These are phyloP conservation scores for Trichoderma arundinaceum DNA, from an alignment of 2,329 filamentous ascomycete genomes.

Conservation along the genomic window DNA sequence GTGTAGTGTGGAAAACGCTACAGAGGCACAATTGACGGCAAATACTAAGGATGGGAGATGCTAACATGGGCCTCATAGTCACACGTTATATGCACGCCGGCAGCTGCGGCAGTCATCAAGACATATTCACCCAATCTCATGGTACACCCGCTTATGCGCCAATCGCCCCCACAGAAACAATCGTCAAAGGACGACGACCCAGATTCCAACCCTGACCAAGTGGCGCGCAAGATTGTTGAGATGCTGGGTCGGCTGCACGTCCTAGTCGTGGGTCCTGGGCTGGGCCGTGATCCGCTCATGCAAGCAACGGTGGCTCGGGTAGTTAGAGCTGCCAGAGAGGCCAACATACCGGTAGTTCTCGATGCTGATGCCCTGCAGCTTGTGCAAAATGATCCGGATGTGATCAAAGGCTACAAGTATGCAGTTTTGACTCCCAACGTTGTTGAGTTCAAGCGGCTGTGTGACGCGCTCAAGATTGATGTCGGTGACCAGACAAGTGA, in stretches of 20 bases:
- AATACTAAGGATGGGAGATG: neutral
- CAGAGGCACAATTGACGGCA: too few relatives aligned
- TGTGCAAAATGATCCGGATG: slow-evolving; percentile 73
- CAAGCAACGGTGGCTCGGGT: slow-evolving; percentile 82
- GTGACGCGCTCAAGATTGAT: slow-evolving; percentile 74
- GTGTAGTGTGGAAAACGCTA: neutral
- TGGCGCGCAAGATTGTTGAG: slow-evolving; percentile 72
- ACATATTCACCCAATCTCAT: slow-evolving; percentile 97
- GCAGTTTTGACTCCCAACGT: slow-evolving; percentile 95
- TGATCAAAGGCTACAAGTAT: slow-evolving; percentile 79
- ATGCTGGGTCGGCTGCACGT: slow-evolving; percentile 90
- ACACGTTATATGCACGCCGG: slow-evolving; percentile 94
- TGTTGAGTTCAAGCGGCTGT: slow-evolving; percentile 85
- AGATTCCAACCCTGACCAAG: slow-evolving; percentile 62
- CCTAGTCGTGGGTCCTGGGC: slow-evolving; percentile 88
- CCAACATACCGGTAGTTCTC: slow-evolving; percentile 78
- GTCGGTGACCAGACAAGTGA: slow-evolving; percentile 41
- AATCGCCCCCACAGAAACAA: slow-evolving; percentile 56
- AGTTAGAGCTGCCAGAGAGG: slow-evolving; percentile 75
- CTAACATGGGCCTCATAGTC: slow-evolving; percentile 57
- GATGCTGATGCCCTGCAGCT: slow-evolving; percentile 89
- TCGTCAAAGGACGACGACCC: slow-evolving; percentile 47
- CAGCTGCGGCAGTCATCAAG: slow-evolving; percentile 88
- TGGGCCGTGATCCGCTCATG: slow-evolving; percentile 89
- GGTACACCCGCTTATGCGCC: slow-evolving; percentile 95